phyloP scores from a whole-genome alignment of 1,284 basidiomycete genomes.

The Marasmius sp. region DNA sequence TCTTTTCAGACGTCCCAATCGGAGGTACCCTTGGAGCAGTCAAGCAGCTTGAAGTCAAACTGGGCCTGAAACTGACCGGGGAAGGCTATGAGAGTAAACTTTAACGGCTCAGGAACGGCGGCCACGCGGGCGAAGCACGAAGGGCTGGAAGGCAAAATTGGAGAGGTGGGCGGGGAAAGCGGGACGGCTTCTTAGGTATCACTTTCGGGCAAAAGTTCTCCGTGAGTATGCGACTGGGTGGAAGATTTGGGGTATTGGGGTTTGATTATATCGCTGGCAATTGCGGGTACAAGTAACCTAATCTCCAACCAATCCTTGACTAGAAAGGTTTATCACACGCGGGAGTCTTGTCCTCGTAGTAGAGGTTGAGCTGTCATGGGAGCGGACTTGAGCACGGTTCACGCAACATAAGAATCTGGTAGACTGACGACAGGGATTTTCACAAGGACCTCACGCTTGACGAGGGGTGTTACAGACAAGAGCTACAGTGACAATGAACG shows the following conservation, averaged over 20 bases:
- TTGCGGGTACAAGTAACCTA: background rate
- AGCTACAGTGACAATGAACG: slow-evolving; percentile 33
- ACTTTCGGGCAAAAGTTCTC: no score
- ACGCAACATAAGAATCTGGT: slow-evolving; percentile 1
- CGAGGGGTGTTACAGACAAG: slow-evolving; percentile 67
- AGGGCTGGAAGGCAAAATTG: no score
- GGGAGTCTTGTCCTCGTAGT: slow-evolving; percentile 76
- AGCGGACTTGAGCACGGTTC: slow-evolving; percentile 5
- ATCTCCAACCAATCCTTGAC: slow-evolving; percentile 17
- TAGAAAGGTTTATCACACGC: slow-evolving; percentile 82
- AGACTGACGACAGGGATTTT: slow-evolving; percentile 58
- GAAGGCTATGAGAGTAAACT: background rate
- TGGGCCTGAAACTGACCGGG: slow-evolving; percentile 59
- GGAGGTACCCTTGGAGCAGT: slow-evolving; percentile 61
- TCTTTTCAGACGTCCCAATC: slow-evolving; percentile 60
- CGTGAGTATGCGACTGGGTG: background rate
- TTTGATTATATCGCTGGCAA: background rate
- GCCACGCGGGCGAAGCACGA: background rate
- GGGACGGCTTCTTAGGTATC: background rate
- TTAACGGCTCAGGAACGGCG: background rate
- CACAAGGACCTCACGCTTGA: slow-evolving; percentile 56
- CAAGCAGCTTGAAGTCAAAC: slow-evolving; percentile 53
- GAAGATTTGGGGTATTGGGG: background rate
- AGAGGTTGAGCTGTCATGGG: slow-evolving; percentile 53
- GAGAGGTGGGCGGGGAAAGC: background rate